Evolutionary conservation across 768 basidiomycete species (phyloP), one percentile per base, ranked within the genome.

Genomic region (Lactarius sanguifluus): DNA sequence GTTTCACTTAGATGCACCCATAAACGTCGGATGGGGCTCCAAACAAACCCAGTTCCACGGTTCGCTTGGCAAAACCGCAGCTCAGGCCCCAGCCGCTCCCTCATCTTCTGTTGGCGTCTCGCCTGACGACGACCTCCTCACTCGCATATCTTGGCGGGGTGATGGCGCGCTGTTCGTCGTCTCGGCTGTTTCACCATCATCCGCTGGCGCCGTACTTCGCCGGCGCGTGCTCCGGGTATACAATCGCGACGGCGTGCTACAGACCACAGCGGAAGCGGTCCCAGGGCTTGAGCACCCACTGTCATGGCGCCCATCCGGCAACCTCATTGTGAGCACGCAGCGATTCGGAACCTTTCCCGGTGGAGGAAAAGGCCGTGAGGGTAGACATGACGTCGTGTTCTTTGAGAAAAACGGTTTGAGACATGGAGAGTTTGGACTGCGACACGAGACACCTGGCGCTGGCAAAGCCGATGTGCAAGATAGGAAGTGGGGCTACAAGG

Each of bases 1-100:
- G 20, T 16, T 23, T 36, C 69, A 65, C 5, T 71, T 32, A 94
- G 94, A 94, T 74, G 85, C 88, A 30, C 92, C 92, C 2, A 94
- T 98, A 72, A 93, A 96, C 71, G 94, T 98, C 66, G 97, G 97
- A 18, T 99, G 97, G 97, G 97, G 97, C 47, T 91, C 92, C 2
- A 96, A 96, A 73, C 84, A 91, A 75, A 98, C 97, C 0, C 97
- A 99, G 73, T 99, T 99, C 74, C 95, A 98, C 71, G 97, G 97
- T 12, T 96, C 95, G 0, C 80, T 94, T 5, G 96, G 97, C 20
- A 98, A 98, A 75, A 78, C 84, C 2, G 90, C 91, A 28, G 92
- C 93, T 0, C 83, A 86, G 68, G 81, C 83, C 32, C 70, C 76
- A 32, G 25, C 62, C 1, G 78, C 82, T 6, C 68, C 75, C 15